Conservation (phyloP, 495 filamentous ascomycete species). For the Penicillium taxi region DNA sequence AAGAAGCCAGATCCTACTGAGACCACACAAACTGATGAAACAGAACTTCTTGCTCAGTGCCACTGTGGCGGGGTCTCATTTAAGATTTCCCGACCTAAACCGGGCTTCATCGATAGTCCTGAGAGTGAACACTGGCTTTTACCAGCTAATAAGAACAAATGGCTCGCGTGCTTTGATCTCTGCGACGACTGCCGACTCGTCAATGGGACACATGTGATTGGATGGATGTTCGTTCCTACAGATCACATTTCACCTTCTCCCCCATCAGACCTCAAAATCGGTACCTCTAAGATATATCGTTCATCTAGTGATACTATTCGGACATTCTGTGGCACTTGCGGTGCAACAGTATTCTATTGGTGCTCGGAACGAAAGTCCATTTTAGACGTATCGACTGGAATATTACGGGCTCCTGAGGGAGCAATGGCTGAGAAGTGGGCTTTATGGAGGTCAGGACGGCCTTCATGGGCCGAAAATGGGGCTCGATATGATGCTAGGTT, state of each 20-base stretch:
- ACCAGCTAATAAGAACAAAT: slow-evolving; percentile 31
- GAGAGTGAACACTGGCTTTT: slow-evolving; percentile 33
- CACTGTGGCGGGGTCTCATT: slow-evolving; percentile 45
- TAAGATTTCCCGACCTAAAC: slow-evolving; percentile 25
- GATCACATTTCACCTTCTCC: slow-evolving; percentile 17
- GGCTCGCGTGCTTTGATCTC: slow-evolving; percentile 33
- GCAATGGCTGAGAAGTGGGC: slow-evolving; percentile 41
- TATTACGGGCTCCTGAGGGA: slow-evolving; percentile 41
- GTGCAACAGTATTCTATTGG: slow-evolving; percentile 44
- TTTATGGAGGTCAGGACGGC: slow-evolving; percentile 24
- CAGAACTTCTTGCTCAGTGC: slow-evolving; percentile 32
- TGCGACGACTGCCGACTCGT: slow-evolving; percentile 47
- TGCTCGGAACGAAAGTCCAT: slow-evolving; percentile 32
- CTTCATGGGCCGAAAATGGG: slow-evolving; percentile 24
- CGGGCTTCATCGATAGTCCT: slow-evolving; percentile 21
- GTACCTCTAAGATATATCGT: slow-evolving; percentile 38
- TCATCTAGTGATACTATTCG: slow-evolving; percentile 39
- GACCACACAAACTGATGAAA: not conserved
- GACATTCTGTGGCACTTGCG: slow-evolving; percentile 47
- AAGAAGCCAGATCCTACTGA: not conserved
- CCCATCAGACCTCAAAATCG: slow-evolving; percentile 26
- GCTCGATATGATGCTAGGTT: slow-evolving; percentile 25
- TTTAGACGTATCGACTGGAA: slow-evolving; percentile 44
- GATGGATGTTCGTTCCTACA: slow-evolving; percentile 37
- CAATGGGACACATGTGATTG: slow-evolving; percentile 36